A percentile compares a stretch with the other conserved stretches of the same genome.
Evolutionary conservation across 495 filamentous ascomycete genomes (phyloP).

Genomic region (Paragyromitra xinjiangensis): DNA sequence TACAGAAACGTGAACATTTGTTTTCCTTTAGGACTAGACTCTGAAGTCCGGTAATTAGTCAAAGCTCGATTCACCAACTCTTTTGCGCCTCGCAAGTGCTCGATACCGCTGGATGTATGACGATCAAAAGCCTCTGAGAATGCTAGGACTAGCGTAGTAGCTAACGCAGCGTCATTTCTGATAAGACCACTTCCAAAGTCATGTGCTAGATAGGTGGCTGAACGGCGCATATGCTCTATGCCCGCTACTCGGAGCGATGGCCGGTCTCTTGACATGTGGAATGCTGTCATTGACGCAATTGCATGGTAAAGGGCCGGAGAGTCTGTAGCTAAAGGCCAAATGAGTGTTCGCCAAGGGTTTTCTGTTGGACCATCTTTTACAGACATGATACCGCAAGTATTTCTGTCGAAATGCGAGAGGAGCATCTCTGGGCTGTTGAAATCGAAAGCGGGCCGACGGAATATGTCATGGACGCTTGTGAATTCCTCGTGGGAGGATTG

Average conservation of each 20-base stretch:
- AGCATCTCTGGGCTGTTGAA: conserved; percentile 71
- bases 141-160: conserved; percentile 76
- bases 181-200: conserved; percentile 66
- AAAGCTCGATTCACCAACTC: conserved; percentile 70
- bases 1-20: conserved; percentile 73
- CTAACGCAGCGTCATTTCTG: conserved; percentile 72
- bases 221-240: conserved; percentile 76
- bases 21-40: conserved; percentile 63
- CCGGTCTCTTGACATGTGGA: conserved; percentile 72
- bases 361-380: conserved; percentile 76
- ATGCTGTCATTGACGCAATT: conserved; percentile 77
- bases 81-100: conserved; percentile 76
- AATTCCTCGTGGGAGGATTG: conserved; percentile 43
- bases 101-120: conserved; percentile 76
- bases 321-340: conserved; percentile 75
- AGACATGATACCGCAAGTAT: conserved; percentile 80
- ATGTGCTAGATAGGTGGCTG: conserved; percentile 67
- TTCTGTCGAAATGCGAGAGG: conserved; percentile 71
- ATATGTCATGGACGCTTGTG: conserved; percentile 57
- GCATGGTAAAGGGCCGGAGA: conserved; percentile 79
- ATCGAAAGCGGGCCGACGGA: conserved; percentile 62
- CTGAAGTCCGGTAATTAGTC: conserved; percentile 45
- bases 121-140: conserved; percentile 84
- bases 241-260: conserved; percentile 70
- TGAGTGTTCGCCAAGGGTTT: conserved; percentile 79